phyloP scores from a whole-genome alignment of 2,329 filamentous ascomycete genomes.

The Elsinoe batatas region DNA sequence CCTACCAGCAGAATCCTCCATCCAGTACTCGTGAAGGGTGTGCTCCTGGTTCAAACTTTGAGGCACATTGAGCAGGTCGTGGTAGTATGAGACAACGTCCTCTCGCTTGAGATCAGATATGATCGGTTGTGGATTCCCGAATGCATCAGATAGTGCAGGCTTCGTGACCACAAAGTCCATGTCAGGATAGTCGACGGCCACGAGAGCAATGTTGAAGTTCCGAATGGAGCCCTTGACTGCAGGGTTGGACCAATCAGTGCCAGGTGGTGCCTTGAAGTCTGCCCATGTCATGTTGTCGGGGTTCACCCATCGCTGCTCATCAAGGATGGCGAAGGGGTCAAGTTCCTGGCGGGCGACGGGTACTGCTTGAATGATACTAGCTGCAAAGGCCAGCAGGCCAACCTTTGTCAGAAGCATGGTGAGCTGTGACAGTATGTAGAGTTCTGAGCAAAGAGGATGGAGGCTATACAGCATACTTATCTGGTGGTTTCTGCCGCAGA shows the following conservation, averaged over 20 bases:
- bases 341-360: slow-evolving; percentile 1
- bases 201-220: slow-evolving; percentile 49
- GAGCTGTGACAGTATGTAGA: not conserved
- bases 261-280: slow-evolving; percentile 39
- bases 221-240: slow-evolving; percentile 35
- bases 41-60: slow-evolving; percentile 42
- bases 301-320: slow-evolving; percentile 45
- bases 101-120: slow-evolving; percentile 35
- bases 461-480: not conserved
- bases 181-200: slow-evolving; percentile 44
- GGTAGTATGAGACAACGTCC: slow-evolving; percentile 42
- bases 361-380: not conserved
- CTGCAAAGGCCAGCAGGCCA: not conserved
- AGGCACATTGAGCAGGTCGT: slow-evolving; percentile 42
- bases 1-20: slow-evolving; percentile 45
- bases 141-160: slow-evolving; percentile 38
- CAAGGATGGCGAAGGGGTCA: slow-evolving; percentile 41
- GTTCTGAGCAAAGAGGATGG: not conserved
- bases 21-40: slow-evolving; percentile 49
- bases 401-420: not conserved
- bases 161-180: slow-evolving; percentile 41
- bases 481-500: not conserved
- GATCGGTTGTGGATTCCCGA: slow-evolving; percentile 40
- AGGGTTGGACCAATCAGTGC: slow-evolving; percentile 41
- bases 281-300: slow-evolving; percentile 46